A percentile compares a stretch with the other conserved stretches of the same genome.
phyloP scores from a whole-genome alignment of 2,329 filamentous ascomycete genomes.

The Trichoderma asperellum region DNA sequence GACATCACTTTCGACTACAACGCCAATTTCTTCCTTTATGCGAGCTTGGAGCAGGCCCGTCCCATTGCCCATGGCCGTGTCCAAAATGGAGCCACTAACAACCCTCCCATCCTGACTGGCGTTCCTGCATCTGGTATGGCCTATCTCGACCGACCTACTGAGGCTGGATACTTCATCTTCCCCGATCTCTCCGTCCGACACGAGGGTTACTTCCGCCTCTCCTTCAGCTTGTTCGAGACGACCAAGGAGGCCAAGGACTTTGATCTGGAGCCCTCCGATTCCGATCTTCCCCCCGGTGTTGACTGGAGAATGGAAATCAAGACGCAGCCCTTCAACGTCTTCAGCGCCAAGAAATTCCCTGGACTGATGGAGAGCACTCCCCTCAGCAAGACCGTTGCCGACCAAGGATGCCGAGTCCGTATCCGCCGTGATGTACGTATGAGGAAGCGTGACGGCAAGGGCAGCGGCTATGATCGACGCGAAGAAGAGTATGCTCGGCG shows the following conservation, averaged over 20 bases:
- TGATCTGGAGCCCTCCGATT: slow-evolving; percentile 57
- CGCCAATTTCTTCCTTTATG: slow-evolving; percentile 96
- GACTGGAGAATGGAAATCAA: slow-evolving; percentile 90
- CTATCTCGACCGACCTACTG: slow-evolving; percentile 83
- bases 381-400: slow-evolving; percentile 87
- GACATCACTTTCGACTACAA: slow-evolving; percentile 91
- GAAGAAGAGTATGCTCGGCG: slow-evolving; percentile 63
- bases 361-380: slow-evolving; percentile 87
- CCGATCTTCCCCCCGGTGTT: slow-evolving; percentile 60
- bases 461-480: slow-evolving; percentile 59
- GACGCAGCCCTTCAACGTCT: slow-evolving; percentile 84
- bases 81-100: slow-evolving; percentile 66
- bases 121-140: slow-evolving; percentile 95
- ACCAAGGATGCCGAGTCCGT: slow-evolving; percentile 94
- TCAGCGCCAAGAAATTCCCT: slow-evolving; percentile 97
- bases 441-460: slow-evolving; percentile 79
- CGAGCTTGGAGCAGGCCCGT: slow-evolving; percentile 85
- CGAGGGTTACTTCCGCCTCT: slow-evolving; percentile 88
- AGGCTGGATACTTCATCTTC: slow-evolving; percentile 93
- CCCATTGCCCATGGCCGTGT: slow-evolving; percentile 81
- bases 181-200: slow-evolving; percentile 95
- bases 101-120: slow-evolving; percentile 85
- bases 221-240: slow-evolving; percentile 92
- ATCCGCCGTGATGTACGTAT: slow-evolving; percentile 94
- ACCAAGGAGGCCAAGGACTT: slow-evolving; percentile 83